Percentiles rank a stretch among this genome's conserved stretches.
These are phyloP conservation scores for Xanthoconium separans DNA, from an alignment of 1,284 basidiomycete genomes.

Conservation along the genomic window DNA sequence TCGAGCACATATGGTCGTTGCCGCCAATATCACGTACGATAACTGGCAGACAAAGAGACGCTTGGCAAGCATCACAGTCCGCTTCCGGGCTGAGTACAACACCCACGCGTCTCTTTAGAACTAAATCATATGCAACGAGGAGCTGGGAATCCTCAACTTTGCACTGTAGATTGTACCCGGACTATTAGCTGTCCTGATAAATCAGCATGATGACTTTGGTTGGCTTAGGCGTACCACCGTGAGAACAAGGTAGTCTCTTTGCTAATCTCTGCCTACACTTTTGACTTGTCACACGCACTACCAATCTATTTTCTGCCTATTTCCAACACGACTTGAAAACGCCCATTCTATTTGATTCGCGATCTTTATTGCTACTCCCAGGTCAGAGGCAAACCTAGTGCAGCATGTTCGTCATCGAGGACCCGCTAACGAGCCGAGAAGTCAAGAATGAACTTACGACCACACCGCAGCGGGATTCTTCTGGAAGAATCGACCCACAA, in stretches of 20 bases:
- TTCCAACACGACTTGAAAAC: constrained; percentile 36
- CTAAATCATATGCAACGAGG: neutral
- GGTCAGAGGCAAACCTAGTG: constrained; percentile 47
- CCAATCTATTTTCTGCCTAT: constrained; percentile 7
- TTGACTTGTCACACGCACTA: neutral
- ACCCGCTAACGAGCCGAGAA: neutral
- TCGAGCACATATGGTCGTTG: too few species aligned
- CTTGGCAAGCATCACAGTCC: neutral
- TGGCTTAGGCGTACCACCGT: neutral
- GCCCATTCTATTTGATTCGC: constrained; percentile 56
- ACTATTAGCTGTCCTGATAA: too few species aligned
- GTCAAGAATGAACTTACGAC: constrained; percentile 28
- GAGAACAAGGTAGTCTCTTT: neutral
- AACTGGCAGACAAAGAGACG: neutral
- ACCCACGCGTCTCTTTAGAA: neutral
- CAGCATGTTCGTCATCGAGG: neutral
- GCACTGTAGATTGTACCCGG: neutral
- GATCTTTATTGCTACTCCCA: constrained; percentile 43
- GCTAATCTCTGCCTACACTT: neutral
- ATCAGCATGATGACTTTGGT: too few species aligned
- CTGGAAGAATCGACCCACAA: constrained; percentile 57
- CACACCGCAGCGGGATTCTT: constrained; percentile 53
- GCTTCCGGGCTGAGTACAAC: neutral
- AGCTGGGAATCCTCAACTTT: neutral
- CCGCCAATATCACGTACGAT: neutral